Evolutionary conservation across 139 green algal species (phyloP).

Genomic region (Monoraphidium neglectum): DNA sequence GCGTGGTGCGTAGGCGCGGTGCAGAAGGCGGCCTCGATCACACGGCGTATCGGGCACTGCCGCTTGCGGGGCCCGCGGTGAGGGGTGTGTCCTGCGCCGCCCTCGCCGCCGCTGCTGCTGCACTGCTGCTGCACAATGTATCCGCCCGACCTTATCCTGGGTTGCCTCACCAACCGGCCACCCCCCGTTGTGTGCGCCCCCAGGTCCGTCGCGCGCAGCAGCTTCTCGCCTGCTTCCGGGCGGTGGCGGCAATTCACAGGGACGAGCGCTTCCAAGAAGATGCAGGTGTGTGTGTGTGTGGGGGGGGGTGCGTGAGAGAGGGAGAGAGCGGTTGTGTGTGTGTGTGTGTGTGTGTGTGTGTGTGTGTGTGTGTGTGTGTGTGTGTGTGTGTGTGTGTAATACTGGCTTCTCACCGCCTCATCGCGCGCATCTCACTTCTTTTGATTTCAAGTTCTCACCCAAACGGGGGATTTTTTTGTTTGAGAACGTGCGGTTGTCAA

Average conservation of each 20-base stretch:
- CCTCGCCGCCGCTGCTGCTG: not conserved
- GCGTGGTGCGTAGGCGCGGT: too few relatives aligned
- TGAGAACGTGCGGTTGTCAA: too few relatives aligned
- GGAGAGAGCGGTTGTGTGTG: constrained; percentile 10
- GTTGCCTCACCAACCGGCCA: too few relatives aligned
- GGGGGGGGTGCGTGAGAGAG: constrained; percentile 18
- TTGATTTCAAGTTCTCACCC: not conserved
- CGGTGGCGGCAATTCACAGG: constrained; percentile 39
- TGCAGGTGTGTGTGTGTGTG: constrained; percentile 11
- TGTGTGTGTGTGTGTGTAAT: not conserved
- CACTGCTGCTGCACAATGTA: not conserved
- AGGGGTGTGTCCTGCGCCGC: not conserved
- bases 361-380: not conserved
- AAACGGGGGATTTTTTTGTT: too few relatives aligned
- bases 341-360: constrained; percentile 25
- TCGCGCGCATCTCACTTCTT: not conserved
- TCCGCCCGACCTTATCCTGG: not conserved
- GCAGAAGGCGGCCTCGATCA: too few relatives aligned
- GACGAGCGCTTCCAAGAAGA: constrained; percentile 64
- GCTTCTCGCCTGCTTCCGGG: constrained; percentile 26
- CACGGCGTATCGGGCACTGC: not conserved
- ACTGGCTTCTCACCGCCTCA: not conserved
- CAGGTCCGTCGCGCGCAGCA: constrained; percentile 23
- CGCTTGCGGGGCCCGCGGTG: not conserved
- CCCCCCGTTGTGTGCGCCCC: too few relatives aligned